Evolutionary conservation across 768 basidiomycete genomes (phyloP), one percentile per base, ranked within the genome.

Genomic region (Zangia roseola): DNA sequence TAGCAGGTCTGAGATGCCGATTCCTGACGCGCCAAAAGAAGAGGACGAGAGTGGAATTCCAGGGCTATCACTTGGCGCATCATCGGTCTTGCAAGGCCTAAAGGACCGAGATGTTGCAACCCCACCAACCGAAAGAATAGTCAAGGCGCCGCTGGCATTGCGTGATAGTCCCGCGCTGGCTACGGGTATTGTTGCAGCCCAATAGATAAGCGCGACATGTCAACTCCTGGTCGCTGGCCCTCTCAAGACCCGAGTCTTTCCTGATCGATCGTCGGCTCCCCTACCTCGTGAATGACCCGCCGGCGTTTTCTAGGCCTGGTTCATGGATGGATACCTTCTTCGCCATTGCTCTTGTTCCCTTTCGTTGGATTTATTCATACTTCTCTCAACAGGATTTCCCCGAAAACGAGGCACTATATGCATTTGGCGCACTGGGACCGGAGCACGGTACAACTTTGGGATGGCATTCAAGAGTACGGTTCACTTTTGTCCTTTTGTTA

Each of bases 71-170:
- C 37, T 67, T 40, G 62, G 58, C 39, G 43, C 71, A 25, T 52
- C 65, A 47, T 56, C 71, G 43, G 58, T 67, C 21, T 55, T 64
- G n/a, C 54, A 66, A 38, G 69, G 75, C 48, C 58, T 66, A 21
- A 67, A 72, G 53, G 65, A 70, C 34, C 60, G 72, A 51, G 78
- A 72, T 49, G 54, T 67, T 40, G 49, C 69, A 17, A 31, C 63
- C 40, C 76, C 76, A 57, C 75, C 80, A 39, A 64, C 64, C n/a
- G 52, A 70, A 35, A 61, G 52, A 36, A 73, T 75, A 49, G 68
- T 82, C 69, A 84, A 81, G 64, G 70, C 81, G 33, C 77, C 84
- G 63, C 62, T 83, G 46, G 74, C 83, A 16, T 80, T 82, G 55
- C 77, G 75, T 53, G 85, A 88, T 63, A 83, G 78, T 56, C 74